A percentile compares a stretch with the other conserved stretches of the same genome.
These are phyloP conservation scores for Lodderomyces elongisporus DNA, from an alignment of 1,139 yeast species.

Conservation along the genomic window DNA sequence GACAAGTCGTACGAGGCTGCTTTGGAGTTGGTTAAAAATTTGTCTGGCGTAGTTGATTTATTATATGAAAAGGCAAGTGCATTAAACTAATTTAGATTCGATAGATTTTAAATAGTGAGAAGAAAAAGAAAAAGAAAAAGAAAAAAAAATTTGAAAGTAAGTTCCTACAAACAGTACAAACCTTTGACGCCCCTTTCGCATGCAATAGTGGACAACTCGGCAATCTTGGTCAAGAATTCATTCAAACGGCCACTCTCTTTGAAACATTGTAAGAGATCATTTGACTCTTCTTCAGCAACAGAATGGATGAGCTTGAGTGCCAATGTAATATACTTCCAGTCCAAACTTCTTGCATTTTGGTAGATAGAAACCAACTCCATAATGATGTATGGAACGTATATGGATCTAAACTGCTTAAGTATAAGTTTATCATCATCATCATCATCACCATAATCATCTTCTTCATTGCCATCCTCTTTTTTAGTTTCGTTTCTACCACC, in stretches of 20 bases:
- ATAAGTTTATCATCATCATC: too few relatives aligned
- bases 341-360: slow-evolving; percentile 35
- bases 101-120: not conserved
- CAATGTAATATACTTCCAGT: slow-evolving; percentile 40
- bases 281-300: slow-evolving; percentile 38
- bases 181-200: slow-evolving; percentile 34
- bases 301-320: slow-evolving; percentile 56
- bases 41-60: slow-evolving; percentile 85
- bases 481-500: too few relatives aligned
- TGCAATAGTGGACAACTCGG: slow-evolving; percentile 52
- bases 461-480: not conserved
- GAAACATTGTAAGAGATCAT: slow-evolving; percentile 49
- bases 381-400: slow-evolving; percentile 70
- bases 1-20: slow-evolving; percentile 90
- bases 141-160: too few relatives aligned
- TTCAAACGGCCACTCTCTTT: slow-evolving; percentile 54
- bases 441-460: too few relatives aligned
- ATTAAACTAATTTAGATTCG: slow-evolving; percentile 41
- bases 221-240: slow-evolving; percentile 56
- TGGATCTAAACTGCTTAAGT: slow-evolving; percentile 47
- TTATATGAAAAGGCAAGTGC: slow-evolving; percentile 91
- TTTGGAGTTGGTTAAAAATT: slow-evolving; percentile 77
- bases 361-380: slow-evolving; percentile 57
- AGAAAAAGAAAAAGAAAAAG: not conserved
- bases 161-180: slow-evolving; percentile 10